These are phyloP conservation scores for Yamadazyma aaseri DNA, from an alignment of 1,139 yeast genomes.

Conservation along the genomic window DNA sequence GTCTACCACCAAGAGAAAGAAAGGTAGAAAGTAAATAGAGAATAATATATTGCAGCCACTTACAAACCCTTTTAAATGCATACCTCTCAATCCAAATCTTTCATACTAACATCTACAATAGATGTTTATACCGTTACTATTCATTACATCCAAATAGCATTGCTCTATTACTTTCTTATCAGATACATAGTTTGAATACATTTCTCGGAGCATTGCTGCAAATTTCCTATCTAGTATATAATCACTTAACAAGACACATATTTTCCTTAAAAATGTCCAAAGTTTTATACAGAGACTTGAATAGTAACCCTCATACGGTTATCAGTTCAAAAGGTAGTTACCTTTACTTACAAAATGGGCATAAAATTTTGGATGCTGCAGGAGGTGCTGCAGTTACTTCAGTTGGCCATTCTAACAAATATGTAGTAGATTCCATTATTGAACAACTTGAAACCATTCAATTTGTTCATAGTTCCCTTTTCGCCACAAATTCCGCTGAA, in stretches of 20 bases:
- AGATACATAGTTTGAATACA: too few species aligned
- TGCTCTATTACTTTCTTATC: too few species aligned
- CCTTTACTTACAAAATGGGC: background rate
- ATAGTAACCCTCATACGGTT: background rate
- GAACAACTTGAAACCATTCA: slow-evolving; percentile 42
- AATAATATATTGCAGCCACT: background rate
- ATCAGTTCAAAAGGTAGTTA: background rate
- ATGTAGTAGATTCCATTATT: slow-evolving; percentile 42
- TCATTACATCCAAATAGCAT: too few species aligned
- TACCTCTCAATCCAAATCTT: too few species aligned
- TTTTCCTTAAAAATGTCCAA: too few species aligned
- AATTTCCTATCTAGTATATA: too few species aligned
- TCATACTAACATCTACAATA: too few species aligned
- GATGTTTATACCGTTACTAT: too few species aligned
- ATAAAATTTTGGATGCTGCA: slow-evolving; percentile 30
- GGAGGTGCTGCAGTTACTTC: slow-evolving; percentile 67
- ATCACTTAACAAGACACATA: too few species aligned
- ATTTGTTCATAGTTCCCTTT: slow-evolving; percentile 41
- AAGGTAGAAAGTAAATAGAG: slow-evolving; percentile 25
- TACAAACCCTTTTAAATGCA: background rate
- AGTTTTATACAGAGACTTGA: slow-evolving; percentile 1
- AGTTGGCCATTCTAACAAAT: slow-evolving; percentile 54
- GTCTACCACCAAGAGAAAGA: slow-evolving; percentile 57
- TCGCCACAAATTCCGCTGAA: slow-evolving; percentile 44
- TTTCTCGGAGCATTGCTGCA: too few species aligned